Percentiles rank a stretch among this genome's conserved stretches.
phyloP scores from a whole-genome alignment of 352 stramenopile species.

The Achlya hypogyna region DNA sequence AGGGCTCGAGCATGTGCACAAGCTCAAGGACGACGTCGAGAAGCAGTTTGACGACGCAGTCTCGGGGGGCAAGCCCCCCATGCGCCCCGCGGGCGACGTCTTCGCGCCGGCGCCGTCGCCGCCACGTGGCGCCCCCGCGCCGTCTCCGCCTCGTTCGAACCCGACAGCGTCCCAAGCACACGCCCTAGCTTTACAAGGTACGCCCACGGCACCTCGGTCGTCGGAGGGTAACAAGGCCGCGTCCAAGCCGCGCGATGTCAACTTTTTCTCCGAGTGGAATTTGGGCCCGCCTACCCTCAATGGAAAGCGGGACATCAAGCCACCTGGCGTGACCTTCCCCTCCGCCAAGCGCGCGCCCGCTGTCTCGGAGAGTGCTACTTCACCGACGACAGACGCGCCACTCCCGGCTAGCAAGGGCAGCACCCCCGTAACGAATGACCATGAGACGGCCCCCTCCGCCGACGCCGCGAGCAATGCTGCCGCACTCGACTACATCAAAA shows the following conservation, averaged over 20 bases:
- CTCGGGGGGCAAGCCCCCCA: conserved; percentile 20
- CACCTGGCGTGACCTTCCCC: background rate
- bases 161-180: background rate
- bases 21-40: conserved; percentile 77
- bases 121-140: background rate
- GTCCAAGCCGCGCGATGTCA: background rate
- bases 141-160: background rate
- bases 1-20: conserved; percentile 72
- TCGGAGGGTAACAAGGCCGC: background rate
- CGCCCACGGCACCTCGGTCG: background rate
- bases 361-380: background rate
- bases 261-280: conserved; percentile 7
- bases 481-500: background rate
- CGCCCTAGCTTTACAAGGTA: background rate
- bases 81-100: background rate
- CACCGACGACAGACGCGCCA: background rate
- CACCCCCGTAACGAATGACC: background rate
- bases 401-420: background rate
- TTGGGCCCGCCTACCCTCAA: background rate
- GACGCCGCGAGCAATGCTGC: background rate
- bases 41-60: conserved; percentile 83
- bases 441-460: background rate
- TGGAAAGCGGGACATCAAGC: background rate
- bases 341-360: background rate
- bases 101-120: background rate